Evolutionary conservation across 106 monocot genomes (phyloP), one percentile per base, ranked within the genome.

Genomic region (Agapanthus africanus): DNA sequence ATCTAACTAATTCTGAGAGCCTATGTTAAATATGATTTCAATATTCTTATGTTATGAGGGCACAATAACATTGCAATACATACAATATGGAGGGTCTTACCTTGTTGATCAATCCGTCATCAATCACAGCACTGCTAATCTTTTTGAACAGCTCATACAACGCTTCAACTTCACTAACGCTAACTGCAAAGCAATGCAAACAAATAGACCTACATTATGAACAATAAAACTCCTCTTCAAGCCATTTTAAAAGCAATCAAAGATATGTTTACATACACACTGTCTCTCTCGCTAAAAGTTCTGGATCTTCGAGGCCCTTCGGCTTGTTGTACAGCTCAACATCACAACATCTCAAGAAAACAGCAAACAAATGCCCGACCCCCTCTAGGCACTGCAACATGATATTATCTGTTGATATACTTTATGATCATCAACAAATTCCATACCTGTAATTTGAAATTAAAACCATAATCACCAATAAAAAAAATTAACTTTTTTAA

Each of bases 41-140:
- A n/a, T n/a, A n/a, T n/a, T n/a, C n/a, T n/a, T n/a, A n/a, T n/a
- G n/a, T n/a, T n/a, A n/a, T n/a, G n/a, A n/a, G n/a, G n/a, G n/a
- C n/a, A n/a, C n/a, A n/a, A n/a, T n/a, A n/a, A n/a, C n/a, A n/a
- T n/a, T n/a, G n/a, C n/a, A n/a, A 11, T 9, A 68, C 26, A 49
- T 19, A 34, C 37, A 31, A 47, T 42, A 4, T 7, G 46, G 50
- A 59, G 25, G 37, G 38, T 51, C 66, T 68, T 62, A 87, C 91
- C 84, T 91, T 91, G 74, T 91, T 87, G 63, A 91, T 91, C 84
- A 91, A 69, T 10, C 91, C 91, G 73, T 91, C 91, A 80, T 91
- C 87, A 74, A 91, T 82, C 56, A 93, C 92, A 65, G 92, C 88
- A 74, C 92, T 88, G 71, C 92, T 93, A 11, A 93, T 93, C 80